These are phyloP conservation scores for Schwanniomyces vanrijiae DNA, from an alignment of 805 yeast genomes.

Conservation along the genomic window DNA sequence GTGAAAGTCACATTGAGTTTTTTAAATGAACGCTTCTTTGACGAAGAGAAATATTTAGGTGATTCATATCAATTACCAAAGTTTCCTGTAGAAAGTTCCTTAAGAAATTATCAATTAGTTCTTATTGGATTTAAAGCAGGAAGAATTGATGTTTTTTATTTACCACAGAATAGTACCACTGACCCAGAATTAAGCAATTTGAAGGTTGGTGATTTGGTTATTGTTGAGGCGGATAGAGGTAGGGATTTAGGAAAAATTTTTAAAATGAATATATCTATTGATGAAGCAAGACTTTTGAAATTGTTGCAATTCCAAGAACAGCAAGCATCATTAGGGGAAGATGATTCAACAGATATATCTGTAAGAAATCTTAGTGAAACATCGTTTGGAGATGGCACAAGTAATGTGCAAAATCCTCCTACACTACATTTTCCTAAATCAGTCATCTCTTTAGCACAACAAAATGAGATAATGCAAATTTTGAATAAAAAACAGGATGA, in stretches of 20 bases:
- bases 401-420: slow-evolving; percentile 34
- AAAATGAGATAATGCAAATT: slow-evolving; percentile 59
- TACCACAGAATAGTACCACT: slow-evolving; percentile 34
- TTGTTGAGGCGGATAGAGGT: slow-evolving; percentile 85
- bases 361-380: slow-evolving; percentile 20
- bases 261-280: slow-evolving; percentile 55
- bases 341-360: slow-evolving; percentile 23
- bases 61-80: slow-evolving; percentile 36
- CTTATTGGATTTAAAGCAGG: slow-evolving; percentile 78
- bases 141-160: slow-evolving; percentile 72
- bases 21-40: slow-evolving; percentile 26
- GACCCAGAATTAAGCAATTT: slow-evolving; percentile 27
- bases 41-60: slow-evolving; percentile 27
- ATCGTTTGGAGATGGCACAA: slow-evolving; percentile 1
- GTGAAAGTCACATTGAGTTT: slow-evolving; percentile 34
- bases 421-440: slow-evolving; percentile 65
- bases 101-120: slow-evolving; percentile 44
- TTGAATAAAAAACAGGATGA: slow-evolving; percentile 64
- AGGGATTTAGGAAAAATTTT: slow-evolving; percentile 70
- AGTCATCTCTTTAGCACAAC: slow-evolving; percentile 60
- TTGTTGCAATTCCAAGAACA: slow-evolving; percentile 69
- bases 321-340: slow-evolving; percentile 55
- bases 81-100: slow-evolving; percentile 36
- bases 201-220: slow-evolving; percentile 63
- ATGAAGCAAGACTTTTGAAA: slow-evolving; percentile 68